A percentile compares a stretch with the other conserved stretches of the same genome.
Evolutionary conservation across 2,329 filamentous ascomycete genomes (phyloP).

Genomic region (Curvularia hawaiiensis): DNA sequence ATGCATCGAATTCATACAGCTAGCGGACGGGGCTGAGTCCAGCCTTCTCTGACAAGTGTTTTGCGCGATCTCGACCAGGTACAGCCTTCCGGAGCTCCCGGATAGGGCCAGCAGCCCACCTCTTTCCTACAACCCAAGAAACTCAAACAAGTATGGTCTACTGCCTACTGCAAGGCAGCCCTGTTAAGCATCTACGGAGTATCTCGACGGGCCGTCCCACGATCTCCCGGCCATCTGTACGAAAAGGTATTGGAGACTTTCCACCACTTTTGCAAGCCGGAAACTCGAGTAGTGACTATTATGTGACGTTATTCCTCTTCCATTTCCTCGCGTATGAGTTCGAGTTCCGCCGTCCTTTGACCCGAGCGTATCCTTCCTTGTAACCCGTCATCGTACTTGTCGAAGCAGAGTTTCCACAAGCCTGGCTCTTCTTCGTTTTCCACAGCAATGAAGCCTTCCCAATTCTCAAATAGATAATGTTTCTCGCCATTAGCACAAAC

Average conservation of each 20-base stretch:
- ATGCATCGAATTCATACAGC: neutral
- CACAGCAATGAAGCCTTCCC: conserved; percentile 62
- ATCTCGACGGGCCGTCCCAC: neutral
- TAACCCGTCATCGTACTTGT: conserved; percentile 51
- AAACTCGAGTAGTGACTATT: neutral
- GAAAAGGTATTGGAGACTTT: neutral
- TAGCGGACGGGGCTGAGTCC: neutral
- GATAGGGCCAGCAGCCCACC: neutral
- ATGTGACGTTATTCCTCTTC: conserved; percentile 2
- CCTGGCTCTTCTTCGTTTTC: conserved; percentile 53
- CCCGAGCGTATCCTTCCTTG: conserved; percentile 38
- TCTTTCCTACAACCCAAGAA: neutral
- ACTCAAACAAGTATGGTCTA: neutral
- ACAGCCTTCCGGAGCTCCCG: neutral
- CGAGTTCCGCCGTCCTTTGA: conserved; percentile 24
- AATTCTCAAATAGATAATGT: conserved; percentile 58
- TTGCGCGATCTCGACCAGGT: neutral
- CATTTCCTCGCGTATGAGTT: conserved; percentile 23
- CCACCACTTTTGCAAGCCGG: neutral
- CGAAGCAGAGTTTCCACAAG: conserved; percentile 59
- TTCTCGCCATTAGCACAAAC: conserved; percentile 71
- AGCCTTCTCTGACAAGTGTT: neutral
- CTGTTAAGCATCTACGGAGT: neutral
- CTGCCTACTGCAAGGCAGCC: neutral
- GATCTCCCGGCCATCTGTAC: neutral